Evolutionary conservation across 1,139 yeast species (phyloP).

Genomic region (Nadsonia starkeyi-henricii): DNA sequence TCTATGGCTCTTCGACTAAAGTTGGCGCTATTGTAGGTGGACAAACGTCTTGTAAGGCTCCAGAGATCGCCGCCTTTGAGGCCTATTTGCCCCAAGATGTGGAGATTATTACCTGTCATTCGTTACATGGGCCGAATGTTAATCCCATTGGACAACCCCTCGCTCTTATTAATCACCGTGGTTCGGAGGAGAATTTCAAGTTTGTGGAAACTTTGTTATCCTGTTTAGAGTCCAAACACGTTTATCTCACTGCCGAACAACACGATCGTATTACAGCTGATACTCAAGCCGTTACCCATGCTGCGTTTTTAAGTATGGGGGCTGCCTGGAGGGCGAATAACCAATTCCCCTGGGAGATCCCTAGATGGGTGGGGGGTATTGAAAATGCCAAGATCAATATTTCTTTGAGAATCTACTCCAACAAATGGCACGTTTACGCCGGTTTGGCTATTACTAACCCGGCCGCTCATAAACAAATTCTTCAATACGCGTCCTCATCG

Average conservation of each 20-base stretch:
- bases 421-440: constrained; percentile 97
- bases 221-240: constrained; percentile 66
- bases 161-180: constrained; percentile 68
- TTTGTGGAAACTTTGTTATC: constrained; percentile 53
- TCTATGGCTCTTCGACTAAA: constrained; percentile 80
- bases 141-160: constrained; percentile 85
- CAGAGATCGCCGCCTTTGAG: constrained; percentile 82
- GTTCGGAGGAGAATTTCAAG: constrained; percentile 38
- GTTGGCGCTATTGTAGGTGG: constrained; percentile 92
- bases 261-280: constrained; percentile 95
- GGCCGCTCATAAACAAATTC: constrained; percentile 79
- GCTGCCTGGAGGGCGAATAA: constrained; percentile 78
- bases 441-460: constrained; percentile 95
- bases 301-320: constrained; percentile 94
- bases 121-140: constrained; percentile 89
- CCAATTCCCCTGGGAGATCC: constrained; percentile 87
- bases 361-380: constrained; percentile 81
- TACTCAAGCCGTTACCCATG: constrained; percentile 97
- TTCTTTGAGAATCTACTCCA: constrained; percentile 75
- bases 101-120: constrained; percentile 75
- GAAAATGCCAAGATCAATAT: constrained; percentile 94
- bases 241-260: constrained; percentile 64
- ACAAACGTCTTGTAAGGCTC: constrained; percentile 88
- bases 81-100: constrained; percentile 57
- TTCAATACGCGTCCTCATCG: constrained; percentile 77